A percentile compares a stretch with the other conserved stretches of the same genome.
Conservation (phyloP, 202 grass and related monocot species). For the Dendrocalamus latiflorus region DNA sequence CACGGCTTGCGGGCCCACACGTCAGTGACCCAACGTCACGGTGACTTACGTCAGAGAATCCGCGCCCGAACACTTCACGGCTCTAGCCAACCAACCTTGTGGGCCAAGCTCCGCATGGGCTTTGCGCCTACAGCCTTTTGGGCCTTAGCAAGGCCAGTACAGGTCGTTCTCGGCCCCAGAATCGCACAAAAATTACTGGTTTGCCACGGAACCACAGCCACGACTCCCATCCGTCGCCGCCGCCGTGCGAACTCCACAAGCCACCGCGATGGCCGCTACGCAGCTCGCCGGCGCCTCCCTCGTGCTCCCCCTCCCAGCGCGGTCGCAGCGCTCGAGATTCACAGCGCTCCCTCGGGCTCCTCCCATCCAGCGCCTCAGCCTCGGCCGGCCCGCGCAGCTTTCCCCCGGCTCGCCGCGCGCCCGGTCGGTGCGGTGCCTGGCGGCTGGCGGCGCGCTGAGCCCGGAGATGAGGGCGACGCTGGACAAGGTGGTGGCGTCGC, state of each 20-base stretch:
- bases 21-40: too few relatives aligned
- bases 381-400: not conserved
- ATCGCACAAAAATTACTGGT: too few relatives aligned
- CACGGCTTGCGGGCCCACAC: too few relatives aligned
- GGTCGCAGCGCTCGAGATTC: not conserved
- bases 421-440: constrained; percentile 31
- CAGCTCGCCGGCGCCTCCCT: not conserved
- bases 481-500: constrained; percentile 74
- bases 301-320: not conserved
- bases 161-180: too few relatives aligned
- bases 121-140: not conserved
- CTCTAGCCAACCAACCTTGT: too few relatives aligned
- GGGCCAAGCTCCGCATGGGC: too few relatives aligned
- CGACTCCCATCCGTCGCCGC: constrained; percentile 22
- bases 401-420: not conserved
- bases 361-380: not conserved
- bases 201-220: too few relatives aligned
- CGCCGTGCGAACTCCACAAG: constrained; percentile 14
- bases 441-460: not conserved
- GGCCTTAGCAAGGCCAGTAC: too few relatives aligned
- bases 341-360: not conserved
- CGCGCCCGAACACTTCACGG: too few relatives aligned
- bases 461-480: constrained; percentile 68
- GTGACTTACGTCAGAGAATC: too few relatives aligned
- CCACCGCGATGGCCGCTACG: constrained; percentile 34